Base-by-base conservation (phyloP, 345 rosid genomes). In the Eucalyptus paniculata region DNA sequence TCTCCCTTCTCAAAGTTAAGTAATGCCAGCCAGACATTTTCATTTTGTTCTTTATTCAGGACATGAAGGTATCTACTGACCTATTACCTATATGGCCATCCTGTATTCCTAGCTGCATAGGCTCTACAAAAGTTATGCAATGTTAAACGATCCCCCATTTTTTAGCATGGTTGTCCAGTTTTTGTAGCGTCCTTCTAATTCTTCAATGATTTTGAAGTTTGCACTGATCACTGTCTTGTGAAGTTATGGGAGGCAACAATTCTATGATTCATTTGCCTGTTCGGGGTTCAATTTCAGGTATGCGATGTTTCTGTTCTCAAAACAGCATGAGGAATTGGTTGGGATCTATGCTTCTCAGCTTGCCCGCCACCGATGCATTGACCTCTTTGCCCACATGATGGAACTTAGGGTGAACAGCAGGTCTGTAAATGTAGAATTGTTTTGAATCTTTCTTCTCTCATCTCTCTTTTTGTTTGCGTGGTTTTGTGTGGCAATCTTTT, bases 381-480 rank as follows among this genome's bases (percentile, higher is more conserved):
- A 98, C 91, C 98, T 98, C 91, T 98, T 96, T 91, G 99, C 97
- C 91, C 97, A 97, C 94, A 97, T 98, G 99, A 98, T 98, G 99
- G 99, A 97, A 92, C 93, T 94, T 90, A 94, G 99, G 96, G 90
- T 97, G 88, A 92, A 94, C 89, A 94, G 97, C 96, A 97, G 99
- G 99, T 97, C 85, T 77, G 85, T 40, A 77, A 3, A 92, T 83
- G 6, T 89, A 58, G 40, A 54, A 72, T 72, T 37, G 45, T 37
- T 72, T 21, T 34, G 82, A 40, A 77, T 77, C 47, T 77, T 72
- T 77, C 47, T 40, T 77, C 47, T 77, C 24, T 40, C 12, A 24
- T 77, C 47, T 77, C 83, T 77, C 47, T 40, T 77, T 72, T 40
- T 40, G 47, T 77, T 77, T 44, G 24, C 6, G 3, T 37, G 83